Base-by-base conservation (phyloP, 768 basidiomycete species). In the Tricholoma flavovirens region DNA sequence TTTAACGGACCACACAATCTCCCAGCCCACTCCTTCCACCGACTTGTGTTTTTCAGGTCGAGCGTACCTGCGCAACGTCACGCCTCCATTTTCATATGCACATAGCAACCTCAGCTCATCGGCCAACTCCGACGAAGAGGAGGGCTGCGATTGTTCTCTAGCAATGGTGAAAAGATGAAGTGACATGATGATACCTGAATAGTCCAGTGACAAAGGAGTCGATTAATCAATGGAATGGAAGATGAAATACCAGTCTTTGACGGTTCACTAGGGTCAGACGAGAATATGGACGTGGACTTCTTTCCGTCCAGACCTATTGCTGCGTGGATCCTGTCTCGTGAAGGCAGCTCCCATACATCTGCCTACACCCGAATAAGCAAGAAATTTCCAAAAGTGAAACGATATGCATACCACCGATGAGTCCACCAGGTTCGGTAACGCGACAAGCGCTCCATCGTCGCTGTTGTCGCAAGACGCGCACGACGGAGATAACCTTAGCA, bases 11-110 rank as follows among this genome's bases (percentile, higher is more conserved):
- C 91, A 93, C 5, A 88, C 52, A 12, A 73, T 67, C 15, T 86
- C 81, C 91, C 91, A 93, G 0, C 87, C 89, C 15, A 74, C 65
- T 4, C 90, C 87, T 66, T 89, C 84, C 3, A 92, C 74, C 1
- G 86, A 86, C 0, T 70, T 79, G 46, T 72, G 71, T 45, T 64
- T 74, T 35, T 72, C 75, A 1, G 68, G 59, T 2, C 69, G 67
- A 3, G 70, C 71, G 54, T 82, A 84, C 51, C 73, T 75, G 53
- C 83, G 86, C 32, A 93, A 69, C 19, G 80, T 80, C n/a, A 97
- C 86, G n/a, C 81, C 77, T 0, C 96, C 95, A 57, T 88, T 86
- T 71, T 99, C 96, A 67, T 92, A 96, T 1, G 83, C 90, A 36
- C 83, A 78, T 0, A 95, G 67, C 4, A 96, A 69, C 2, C 83